These are phyloP conservation scores for Lentinula edodes DNA, from an alignment of 768 basidiomycete genomes.

Conservation along the genomic window DNA sequence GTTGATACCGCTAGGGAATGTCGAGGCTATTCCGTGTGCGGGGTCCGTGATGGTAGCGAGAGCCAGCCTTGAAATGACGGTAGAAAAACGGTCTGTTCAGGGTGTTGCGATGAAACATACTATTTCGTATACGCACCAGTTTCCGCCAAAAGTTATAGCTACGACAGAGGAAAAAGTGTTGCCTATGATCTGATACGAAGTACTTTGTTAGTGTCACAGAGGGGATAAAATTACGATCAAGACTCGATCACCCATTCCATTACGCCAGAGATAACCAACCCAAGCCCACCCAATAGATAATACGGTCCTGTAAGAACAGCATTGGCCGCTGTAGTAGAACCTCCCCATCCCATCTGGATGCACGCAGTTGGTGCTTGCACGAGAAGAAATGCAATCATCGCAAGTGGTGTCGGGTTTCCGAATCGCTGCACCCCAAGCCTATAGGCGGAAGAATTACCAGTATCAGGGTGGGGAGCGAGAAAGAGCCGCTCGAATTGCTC, in stretches of 20 bases:
- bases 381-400: constrained; percentile 13
- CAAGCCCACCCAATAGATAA: constrained; percentile 14
- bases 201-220: background rate
- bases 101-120: background rate
- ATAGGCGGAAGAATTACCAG: background rate
- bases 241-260: constrained; percentile 14
- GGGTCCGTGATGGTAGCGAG: constrained; percentile 12
- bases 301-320: constrained; percentile 10
- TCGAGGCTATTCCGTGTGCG: constrained; percentile 10
- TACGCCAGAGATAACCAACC: constrained; percentile 12
- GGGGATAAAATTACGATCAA: background rate
- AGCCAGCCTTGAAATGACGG: constrained; percentile 8
- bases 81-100: too few species aligned
- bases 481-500: constrained; percentile 15
- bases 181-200: constrained; percentile 11
- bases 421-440: constrained; percentile 5
- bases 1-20: constrained; percentile 12
- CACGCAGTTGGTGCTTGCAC: constrained; percentile 13
- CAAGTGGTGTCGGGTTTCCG: constrained; percentile 14
- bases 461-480: constrained; percentile 10
- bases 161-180: constrained; percentile 17
- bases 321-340: constrained; percentile 9
- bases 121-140: constrained; percentile 9
- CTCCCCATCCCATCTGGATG: constrained; percentile 14
- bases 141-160: constrained; percentile 13